phyloP scores from a whole-genome alignment of 2,329 filamentous ascomycete genomes.

The Arthrobotrys sphaeroides region DNA sequence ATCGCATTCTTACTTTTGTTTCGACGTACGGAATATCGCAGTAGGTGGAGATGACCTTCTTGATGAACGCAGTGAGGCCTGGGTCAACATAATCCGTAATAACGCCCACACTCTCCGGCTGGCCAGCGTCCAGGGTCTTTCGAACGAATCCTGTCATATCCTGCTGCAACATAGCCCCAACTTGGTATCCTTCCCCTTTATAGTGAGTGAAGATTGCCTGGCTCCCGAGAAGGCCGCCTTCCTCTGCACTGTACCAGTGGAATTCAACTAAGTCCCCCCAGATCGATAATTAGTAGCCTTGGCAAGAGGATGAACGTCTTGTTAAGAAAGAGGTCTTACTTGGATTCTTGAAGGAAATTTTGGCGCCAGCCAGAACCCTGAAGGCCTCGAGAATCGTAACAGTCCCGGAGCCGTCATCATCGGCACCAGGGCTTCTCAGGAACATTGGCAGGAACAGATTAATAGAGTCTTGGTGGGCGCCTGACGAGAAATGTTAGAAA shows the following conservation, averaged over 20 bases:
- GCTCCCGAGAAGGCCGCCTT: slow-evolving; percentile 84
- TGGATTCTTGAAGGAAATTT: slow-evolving; percentile 39
- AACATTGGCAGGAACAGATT: slow-evolving; percentile 88
- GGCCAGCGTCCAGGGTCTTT: slow-evolving; percentile 81
- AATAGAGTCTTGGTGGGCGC: slow-evolving; percentile 93
- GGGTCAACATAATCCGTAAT: slow-evolving; percentile 91
- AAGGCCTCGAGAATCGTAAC: slow-evolving; percentile 95
- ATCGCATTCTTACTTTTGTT: slow-evolving; percentile 64
- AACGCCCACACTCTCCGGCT: slow-evolving; percentile 86
- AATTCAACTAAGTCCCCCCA: slow-evolving; percentile 93
- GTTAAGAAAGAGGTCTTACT: slow-evolving; percentile 6
- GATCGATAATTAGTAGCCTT: slow-evolving; percentile 25
- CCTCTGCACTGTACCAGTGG: slow-evolving; percentile 94
- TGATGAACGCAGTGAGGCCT: slow-evolving; percentile 86
- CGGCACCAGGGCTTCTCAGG: slow-evolving; percentile 87
- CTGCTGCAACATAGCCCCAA: slow-evolving; percentile 98
- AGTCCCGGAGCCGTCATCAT: slow-evolving; percentile 91
- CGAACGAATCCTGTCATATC: slow-evolving; percentile 95
- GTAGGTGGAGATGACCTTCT: slow-evolving; percentile 83
- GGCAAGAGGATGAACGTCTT: not conserved
- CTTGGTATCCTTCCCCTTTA: slow-evolving; percentile 74
- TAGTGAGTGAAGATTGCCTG: slow-evolving; percentile 89
- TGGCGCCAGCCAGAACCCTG: slow-evolving; percentile 74
- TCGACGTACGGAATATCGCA: slow-evolving; percentile 86
- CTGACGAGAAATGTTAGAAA: slow-evolving; percentile 63